Percentiles rank a stretch among this genome's conserved stretches.
phyloP scores from a whole-genome alignment of 2,329 filamentous ascomycete species.

The Ophiosphaerella narmari region DNA sequence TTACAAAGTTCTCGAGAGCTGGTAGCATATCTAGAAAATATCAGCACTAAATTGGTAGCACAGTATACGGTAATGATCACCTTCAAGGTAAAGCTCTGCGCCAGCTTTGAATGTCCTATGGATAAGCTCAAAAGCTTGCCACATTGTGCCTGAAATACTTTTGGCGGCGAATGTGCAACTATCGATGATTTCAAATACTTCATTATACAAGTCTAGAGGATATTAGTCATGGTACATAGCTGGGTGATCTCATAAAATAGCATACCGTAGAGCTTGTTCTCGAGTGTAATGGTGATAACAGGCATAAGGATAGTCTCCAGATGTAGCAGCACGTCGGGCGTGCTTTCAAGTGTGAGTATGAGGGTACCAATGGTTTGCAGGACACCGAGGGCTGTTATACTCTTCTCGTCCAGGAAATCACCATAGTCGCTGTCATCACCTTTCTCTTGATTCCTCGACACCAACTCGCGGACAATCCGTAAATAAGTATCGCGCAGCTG shows the following conservation, averaged over 20 bases:
- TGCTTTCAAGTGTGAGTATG: conserved; percentile 95
- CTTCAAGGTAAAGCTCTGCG: conserved; percentile 92
- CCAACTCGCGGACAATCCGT: conserved; percentile 85
- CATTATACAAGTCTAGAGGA: conserved; percentile 82
- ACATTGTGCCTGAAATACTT: conserved; percentile 94
- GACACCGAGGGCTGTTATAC: conserved; percentile 93
- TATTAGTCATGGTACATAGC: conserved; percentile 22
- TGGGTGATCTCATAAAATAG: neutral
- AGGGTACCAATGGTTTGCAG: conserved; percentile 96
- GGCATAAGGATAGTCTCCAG: conserved; percentile 97
- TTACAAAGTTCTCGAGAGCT: conserved; percentile 95
- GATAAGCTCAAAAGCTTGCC: conserved; percentile 96
- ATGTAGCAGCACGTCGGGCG: conserved; percentile 90
- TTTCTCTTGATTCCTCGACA: conserved; percentile 80
- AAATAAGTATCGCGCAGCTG: conserved; percentile 96
- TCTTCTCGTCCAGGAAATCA: conserved; percentile 97
- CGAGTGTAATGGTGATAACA: conserved; percentile 91
- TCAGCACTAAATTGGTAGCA: conserved; percentile 10
- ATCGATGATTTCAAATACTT: conserved; percentile 98
- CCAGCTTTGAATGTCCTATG: conserved; percentile 97
- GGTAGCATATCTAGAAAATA: conserved; percentile 80
- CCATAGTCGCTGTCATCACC: conserved; percentile 79
- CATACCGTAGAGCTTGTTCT: conserved; percentile 93
- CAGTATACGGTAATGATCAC: conserved; percentile 25
- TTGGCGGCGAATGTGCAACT: conserved; percentile 99